Base-by-base conservation (phyloP, 2,329 filamentous ascomycete genomes). In the Samsoniella hepiali region DNA sequence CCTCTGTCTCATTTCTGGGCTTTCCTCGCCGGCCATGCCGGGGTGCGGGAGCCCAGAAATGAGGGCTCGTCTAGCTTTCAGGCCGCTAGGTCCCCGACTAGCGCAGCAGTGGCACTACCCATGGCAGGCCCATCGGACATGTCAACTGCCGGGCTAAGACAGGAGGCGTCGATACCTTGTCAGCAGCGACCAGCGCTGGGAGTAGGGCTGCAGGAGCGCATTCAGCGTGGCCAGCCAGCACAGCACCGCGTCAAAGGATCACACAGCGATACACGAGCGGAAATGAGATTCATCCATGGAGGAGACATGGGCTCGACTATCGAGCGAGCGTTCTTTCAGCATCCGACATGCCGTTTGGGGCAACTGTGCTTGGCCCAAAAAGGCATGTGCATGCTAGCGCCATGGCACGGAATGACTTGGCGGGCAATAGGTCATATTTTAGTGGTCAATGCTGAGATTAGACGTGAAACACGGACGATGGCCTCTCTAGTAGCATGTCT, bases 71-170 rank as follows among this genome's bases (percentile, higher is more conserved):
- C 38, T 40, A 40, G 17, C 17, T 34, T 9, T 22, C 32, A 53
- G 17, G 50, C 49, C 31, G 34, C 49, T 7, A 13, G 31, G 31
- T 51, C 31, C 49, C 9, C 31, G 17, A 29, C 47, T 6, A 32
- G 27, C 29, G 34, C 29, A 31, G 27, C 27, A 22, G 22, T 22
- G 22, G 22, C 22, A 22, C 29, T 15, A 50, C 29, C 47, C 7
- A 13, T 55, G 53, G 6, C 36, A 55, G 36, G 36, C 27, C 15
- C 22, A 11, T 47, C n/a, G 44, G 10, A 10, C 44, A 13, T 10
- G 22, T n/a, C 36, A 56, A 56, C 54, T 56, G 54, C 54, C 54
- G 54, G 27, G 36, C 27, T 15, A 31, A 56, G 53, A 56, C 38
- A 32, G 15, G 34, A 38, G 13, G 13, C 22, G 38, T 31, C 29